Conservation (phyloP, 2,329 filamentous ascomycete genomes). For the Fusarium pseudonygamai region DNA sequence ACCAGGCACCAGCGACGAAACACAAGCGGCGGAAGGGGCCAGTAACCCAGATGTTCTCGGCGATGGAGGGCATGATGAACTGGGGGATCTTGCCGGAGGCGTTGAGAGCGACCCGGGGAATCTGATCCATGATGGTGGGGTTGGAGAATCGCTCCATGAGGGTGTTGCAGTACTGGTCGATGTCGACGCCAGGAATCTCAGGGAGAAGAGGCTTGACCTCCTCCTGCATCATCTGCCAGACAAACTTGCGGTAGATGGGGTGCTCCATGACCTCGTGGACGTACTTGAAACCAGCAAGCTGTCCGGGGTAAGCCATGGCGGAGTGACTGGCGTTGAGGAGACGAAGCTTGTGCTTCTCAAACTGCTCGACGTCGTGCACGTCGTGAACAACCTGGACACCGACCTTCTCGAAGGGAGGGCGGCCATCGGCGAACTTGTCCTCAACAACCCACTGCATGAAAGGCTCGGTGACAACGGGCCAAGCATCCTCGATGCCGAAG, state of each 20-base stretch:
- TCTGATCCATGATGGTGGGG: slow-evolving; percentile 65
- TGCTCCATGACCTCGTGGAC: slow-evolving; percentile 64
- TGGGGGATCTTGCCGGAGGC: slow-evolving; percentile 64
- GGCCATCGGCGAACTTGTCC: slow-evolving; percentile 61
- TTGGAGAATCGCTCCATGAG: slow-evolving; percentile 65
- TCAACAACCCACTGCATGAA: slow-evolving; percentile 67
- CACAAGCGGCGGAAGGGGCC: slow-evolving; percentile 58
- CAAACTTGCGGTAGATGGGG: slow-evolving; percentile 56
- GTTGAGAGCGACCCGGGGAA: slow-evolving; percentile 61
- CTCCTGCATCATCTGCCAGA: slow-evolving; percentile 65
- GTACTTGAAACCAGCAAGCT: slow-evolving; percentile 62
- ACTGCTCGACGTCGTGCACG: slow-evolving; percentile 62
- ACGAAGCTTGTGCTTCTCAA: slow-evolving; percentile 66
- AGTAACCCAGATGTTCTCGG: slow-evolving; percentile 56
- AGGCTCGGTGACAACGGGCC: slow-evolving; percentile 65
- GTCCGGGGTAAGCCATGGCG: slow-evolving; percentile 60
- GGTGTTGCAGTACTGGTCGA: slow-evolving; percentile 62
- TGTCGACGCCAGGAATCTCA: slow-evolving; percentile 59
- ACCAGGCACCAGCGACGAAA: slow-evolving; percentile 61
- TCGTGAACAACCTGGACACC: slow-evolving; percentile 62
- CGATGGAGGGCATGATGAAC: slow-evolving; percentile 60
- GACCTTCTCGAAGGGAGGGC: slow-evolving; percentile 61
- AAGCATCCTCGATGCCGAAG: slow-evolving; percentile 60
- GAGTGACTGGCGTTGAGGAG: slow-evolving; percentile 64
- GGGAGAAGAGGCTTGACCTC: slow-evolving; percentile 64